A percentile compares a stretch with the other conserved stretches of the same genome.
Conservation (phyloP, 352 stramenopile species). For the Phytophthora palmivora region DNA sequence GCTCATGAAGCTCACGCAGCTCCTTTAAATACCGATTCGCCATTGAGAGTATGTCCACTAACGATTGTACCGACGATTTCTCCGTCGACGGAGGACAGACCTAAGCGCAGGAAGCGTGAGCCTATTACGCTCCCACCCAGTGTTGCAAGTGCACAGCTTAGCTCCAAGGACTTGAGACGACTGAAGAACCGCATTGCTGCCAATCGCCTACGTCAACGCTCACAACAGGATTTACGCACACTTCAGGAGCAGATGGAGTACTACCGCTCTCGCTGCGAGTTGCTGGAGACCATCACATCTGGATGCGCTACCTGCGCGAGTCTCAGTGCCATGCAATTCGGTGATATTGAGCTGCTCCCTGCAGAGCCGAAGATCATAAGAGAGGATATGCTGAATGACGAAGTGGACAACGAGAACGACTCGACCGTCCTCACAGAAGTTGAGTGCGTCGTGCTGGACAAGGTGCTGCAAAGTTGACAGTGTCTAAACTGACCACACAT, state of each 20-base stretch:
- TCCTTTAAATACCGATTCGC: neutral
- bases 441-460: conserved; percentile 39
- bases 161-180: conserved; percentile 52
- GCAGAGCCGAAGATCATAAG: conserved; percentile 4
- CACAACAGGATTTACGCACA: conserved; percentile 50
- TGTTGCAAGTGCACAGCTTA: conserved; percentile 34
- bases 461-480: conserved; percentile 24
- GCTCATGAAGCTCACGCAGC: too few species aligned
- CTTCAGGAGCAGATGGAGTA: conserved; percentile 44
- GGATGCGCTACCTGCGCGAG: conserved; percentile 38
- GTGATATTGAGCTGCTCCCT: conserved; percentile 27
- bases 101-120: conserved; percentile 56
- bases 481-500: neutral
- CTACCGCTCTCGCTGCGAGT: conserved; percentile 44
- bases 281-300: conserved; percentile 42
- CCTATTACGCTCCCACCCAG: conserved; percentile 54
- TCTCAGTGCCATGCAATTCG: conserved; percentile 8
- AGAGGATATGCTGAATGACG: conserved; percentile 5
- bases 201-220: conserved; percentile 53
- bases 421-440: conserved; percentile 29
- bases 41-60: neutral
- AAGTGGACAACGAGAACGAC: conserved; percentile 11
- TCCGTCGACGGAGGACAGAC: conserved; percentile 13
- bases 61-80: conserved; percentile 5
- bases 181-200: conserved; percentile 68